Evolutionary conservation across 257 asterid species (phyloP).

Genomic region (Ligustrum vulgare): DNA sequence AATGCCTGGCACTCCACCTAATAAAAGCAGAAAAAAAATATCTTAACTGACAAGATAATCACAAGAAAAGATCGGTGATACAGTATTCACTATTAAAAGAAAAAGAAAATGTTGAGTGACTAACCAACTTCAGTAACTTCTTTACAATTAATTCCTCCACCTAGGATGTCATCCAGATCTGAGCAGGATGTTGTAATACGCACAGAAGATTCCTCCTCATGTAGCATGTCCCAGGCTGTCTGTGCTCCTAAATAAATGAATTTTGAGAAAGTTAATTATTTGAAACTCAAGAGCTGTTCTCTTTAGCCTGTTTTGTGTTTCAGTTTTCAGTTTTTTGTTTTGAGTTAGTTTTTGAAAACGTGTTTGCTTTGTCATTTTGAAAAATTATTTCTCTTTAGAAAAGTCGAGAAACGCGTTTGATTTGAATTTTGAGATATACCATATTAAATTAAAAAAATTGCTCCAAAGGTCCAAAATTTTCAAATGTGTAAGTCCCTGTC

Average conservation of each 20-base stretch:
- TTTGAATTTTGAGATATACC: no score
- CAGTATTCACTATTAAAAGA: constrained; percentile 4
- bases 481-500: no score
- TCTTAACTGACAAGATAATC: neutral
- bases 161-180: constrained; percentile 75
- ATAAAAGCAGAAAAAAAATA: constrained; percentile 26
- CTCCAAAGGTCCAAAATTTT: no score
- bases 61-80: neutral
- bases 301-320: no score
- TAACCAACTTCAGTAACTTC: constrained; percentile 97
- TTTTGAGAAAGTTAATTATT: constrained; percentile 1
- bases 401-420: no score
- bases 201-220: constrained; percentile 65
- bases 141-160: constrained; percentile 87
- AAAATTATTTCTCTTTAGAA: no score
- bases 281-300: no score
- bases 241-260: constrained; percentile 61
- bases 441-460: no score
- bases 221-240: constrained; percentile 94
- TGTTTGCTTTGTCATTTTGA: no score
- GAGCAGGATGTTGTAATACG: constrained; percentile 83
- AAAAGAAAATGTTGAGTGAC: constrained; percentile 20
- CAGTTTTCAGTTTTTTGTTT: no score
- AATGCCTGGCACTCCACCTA: constrained; percentile 98
- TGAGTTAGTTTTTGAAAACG: no score